Percentiles rank a stretch among this genome's conserved stretches.
These are phyloP conservation scores for Chytridium lagenaria DNA, from an alignment of 371 early-diverging fungal species.

Conservation along the genomic window DNA sequence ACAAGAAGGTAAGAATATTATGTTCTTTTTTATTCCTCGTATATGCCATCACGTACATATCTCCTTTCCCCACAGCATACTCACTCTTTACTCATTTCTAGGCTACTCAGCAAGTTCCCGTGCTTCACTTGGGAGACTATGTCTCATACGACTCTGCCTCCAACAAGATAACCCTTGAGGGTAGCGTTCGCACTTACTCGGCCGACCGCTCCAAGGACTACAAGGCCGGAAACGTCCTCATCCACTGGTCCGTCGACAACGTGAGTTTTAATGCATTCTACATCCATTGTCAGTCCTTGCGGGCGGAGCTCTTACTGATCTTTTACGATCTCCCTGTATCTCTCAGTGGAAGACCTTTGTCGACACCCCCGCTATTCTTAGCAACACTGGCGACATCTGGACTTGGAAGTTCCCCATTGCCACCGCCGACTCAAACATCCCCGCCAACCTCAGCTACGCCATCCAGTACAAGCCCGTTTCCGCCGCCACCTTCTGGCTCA, in stretches of 20 bases:
- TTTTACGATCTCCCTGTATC: background rate
- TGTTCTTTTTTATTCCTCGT: background rate
- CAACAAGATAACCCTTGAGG: background rate
- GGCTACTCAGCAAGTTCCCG: background rate
- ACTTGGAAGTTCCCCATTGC: background rate
- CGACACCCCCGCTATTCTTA: constrained; percentile 5
- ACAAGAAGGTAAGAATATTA: too few relatives aligned
- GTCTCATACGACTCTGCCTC: background rate
- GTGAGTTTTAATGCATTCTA: background rate
- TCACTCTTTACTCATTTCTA: too few relatives aligned
- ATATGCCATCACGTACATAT: background rate
- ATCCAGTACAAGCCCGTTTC: background rate
- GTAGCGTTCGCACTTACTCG: background rate
- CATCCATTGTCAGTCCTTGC: background rate
- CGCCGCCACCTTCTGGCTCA: background rate
- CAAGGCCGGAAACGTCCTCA: background rate
- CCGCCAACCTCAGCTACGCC: background rate
- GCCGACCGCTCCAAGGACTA: constrained; percentile 5
- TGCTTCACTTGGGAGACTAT: background rate
- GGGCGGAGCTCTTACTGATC: background rate
- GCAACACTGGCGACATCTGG: background rate
- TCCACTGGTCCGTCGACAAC: constrained; percentile 3
- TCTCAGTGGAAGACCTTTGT: constrained; percentile 4
- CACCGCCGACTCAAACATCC: background rate
- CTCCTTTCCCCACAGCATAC: too few relatives aligned